These are phyloP conservation scores for Salix brachista DNA, from an alignment of 345 rosid genomes.

Conservation along the genomic window DNA sequence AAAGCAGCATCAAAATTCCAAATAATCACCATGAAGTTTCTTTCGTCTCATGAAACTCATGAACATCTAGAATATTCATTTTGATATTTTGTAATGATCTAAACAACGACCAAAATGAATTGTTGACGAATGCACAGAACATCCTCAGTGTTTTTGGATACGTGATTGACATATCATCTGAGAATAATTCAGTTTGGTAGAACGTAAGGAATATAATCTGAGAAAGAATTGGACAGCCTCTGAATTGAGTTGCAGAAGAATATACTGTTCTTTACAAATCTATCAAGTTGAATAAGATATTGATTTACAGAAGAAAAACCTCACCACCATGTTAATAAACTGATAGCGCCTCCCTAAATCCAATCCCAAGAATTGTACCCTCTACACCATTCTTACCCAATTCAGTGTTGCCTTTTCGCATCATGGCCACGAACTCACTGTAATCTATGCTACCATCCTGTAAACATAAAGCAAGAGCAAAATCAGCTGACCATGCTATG, in stretches of 20 bases:
- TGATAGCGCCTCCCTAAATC: slow-evolving; percentile 37
- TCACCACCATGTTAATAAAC: slow-evolving; percentile 28
- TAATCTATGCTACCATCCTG: slow-evolving; percentile 74
- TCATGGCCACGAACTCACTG: slow-evolving; percentile 69
- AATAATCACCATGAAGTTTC: no score
- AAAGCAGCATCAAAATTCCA: no score
- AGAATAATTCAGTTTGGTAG: background rate
- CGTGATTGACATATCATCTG: no score
- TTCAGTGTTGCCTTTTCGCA: slow-evolving; percentile 47
- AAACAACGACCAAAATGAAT: no score
- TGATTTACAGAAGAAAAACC: background rate
- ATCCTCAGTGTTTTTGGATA: no score
- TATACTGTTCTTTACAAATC: background rate
- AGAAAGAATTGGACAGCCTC: background rate
- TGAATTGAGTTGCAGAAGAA: background rate
- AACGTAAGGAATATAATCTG: background rate
- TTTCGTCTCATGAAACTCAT: no score
- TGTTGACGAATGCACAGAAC: no score
- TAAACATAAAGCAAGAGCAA: background rate
- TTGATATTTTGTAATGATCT: no score
- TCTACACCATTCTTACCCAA: slow-evolving; percentile 21
- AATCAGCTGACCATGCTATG: background rate
- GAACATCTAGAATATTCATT: no score
- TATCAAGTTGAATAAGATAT: background rate
- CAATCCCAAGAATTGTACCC: slow-evolving; percentile 27